These are phyloP conservation scores for Geranium incanum DNA, from an alignment of 441 rosid species.

Conservation along the genomic window DNA sequence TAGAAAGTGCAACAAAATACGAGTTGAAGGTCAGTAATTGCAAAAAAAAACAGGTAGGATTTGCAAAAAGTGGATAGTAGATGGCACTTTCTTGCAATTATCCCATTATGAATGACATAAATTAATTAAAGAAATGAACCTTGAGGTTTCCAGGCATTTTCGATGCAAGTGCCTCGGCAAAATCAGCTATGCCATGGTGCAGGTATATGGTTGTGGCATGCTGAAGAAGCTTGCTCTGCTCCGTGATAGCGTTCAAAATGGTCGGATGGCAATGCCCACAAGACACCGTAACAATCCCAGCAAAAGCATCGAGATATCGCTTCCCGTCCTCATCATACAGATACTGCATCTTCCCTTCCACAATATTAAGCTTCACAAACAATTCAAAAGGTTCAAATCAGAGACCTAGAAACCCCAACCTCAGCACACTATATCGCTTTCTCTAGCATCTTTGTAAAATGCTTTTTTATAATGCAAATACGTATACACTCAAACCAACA, in stretches of 20 bases:
- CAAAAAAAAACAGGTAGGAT: too few relatives aligned
- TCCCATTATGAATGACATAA: neutral
- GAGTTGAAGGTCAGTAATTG: too few relatives aligned
- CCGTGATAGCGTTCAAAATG: conserved; percentile 49
- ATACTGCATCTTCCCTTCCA: conserved; percentile 96
- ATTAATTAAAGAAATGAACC: conserved; percentile 29
- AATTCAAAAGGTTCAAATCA: too few relatives aligned
- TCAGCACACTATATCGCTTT: too few relatives aligned
- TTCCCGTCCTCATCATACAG: conserved; percentile 72
- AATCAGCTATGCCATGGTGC: conserved; percentile 77
- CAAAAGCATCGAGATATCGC: conserved; percentile 78
- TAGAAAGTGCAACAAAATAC: too few relatives aligned
- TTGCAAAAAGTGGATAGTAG: too few relatives aligned
- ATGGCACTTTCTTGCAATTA: too few relatives aligned
- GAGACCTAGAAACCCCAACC: too few relatives aligned
- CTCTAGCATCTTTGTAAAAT: too few relatives aligned
- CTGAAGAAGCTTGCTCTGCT: conserved; percentile 82
- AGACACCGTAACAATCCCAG: conserved; percentile 85
- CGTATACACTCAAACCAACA: too few relatives aligned
- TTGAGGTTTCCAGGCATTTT: conserved; percentile 90
- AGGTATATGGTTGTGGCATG: conserved; percentile 81
- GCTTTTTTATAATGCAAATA: too few relatives aligned
- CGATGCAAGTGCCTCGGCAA: conserved; percentile 78
- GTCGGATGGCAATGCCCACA: conserved; percentile 95
- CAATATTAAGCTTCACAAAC: conserved; percentile 58